Base-by-base conservation (phyloP, 1,139 yeast genomes). In the Pichiaceae sp. region DNA sequence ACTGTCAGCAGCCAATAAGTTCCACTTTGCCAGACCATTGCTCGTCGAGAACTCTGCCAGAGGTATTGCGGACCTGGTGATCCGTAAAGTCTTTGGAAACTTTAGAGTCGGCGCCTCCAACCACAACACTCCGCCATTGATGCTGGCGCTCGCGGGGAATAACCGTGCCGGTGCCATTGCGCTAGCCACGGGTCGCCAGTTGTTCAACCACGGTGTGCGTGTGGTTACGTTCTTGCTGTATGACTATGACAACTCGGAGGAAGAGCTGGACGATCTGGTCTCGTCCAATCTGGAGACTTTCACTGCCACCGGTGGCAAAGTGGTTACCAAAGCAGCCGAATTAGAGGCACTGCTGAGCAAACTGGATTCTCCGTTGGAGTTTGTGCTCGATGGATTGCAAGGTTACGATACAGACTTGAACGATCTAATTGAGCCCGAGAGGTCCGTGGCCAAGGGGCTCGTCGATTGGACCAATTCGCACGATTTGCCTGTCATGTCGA, bases 71-170 rank as follows among this genome's bases (percentile, higher is more conserved):
- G 68, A 66, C 32, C 62, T 82, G 37, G 70, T 82, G 1, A 63
- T 80, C 29, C 70, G 70, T 39, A 68, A 78, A 14, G 63, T 86
- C 14, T 89, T 94, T 7, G 95, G 95, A 0, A 48, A 41, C 4
- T 53, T 53, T 29, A 45, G 62, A 30, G 42, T 54, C 4, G 55
- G 74, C 4, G 63, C 75, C 6, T 65, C 91, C 15, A 53, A 54
- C 33, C 86, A 80, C 53, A 86, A 85, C 53, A 68, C 84, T 17
- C 83, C 91, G 8, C 96, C 96, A 1, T 61, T 85, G 41, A 81
- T 84, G 3, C 64, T 87, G 14, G 62, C 82, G 7, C 64, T 86
- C 21, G 77, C 77, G 11, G 95, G 95, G 19, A 75, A 80, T 48
- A 78, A 78, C 42, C 67, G 82, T 41, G 70, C 91, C 21, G 95